These are phyloP conservation scores for Eucalyptus marginata DNA, from an alignment of 345 rosid genomes.

Conservation along the genomic window DNA sequence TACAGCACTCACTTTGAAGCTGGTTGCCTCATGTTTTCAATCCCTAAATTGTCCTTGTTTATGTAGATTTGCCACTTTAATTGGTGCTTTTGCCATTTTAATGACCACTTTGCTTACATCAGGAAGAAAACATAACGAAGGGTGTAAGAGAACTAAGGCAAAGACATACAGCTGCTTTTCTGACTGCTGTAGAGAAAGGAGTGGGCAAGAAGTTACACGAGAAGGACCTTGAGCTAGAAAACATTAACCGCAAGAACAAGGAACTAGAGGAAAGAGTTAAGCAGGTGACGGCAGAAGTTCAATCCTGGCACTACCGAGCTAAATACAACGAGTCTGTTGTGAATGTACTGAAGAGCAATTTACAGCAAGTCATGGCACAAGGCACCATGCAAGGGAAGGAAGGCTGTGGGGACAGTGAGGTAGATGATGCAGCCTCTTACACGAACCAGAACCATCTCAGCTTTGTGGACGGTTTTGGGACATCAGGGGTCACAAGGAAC, in stretches of 20 bases:
- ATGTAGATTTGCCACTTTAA: not conserved
- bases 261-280: constrained; percentile 55
- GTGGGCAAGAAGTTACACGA: constrained; percentile 42
- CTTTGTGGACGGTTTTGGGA: constrained; percentile 9
- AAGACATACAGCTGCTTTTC: constrained; percentile 39
- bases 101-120: not conserved
- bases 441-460: constrained; percentile 11
- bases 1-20: not conserved
- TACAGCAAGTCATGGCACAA: constrained; percentile 52
- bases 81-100: not conserved
- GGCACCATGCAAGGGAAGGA: constrained; percentile 36
- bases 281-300: constrained; percentile 42
- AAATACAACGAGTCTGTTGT: constrained; percentile 60
- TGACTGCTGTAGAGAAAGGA: constrained; percentile 44
- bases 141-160: constrained; percentile 44
- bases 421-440: constrained; percentile 51
- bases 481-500: not conserved
- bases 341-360: constrained; percentile 44
- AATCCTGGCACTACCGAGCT: constrained; percentile 60
- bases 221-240: constrained; percentile 52
- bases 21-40: not conserved
- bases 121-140: constrained; percentile 55
- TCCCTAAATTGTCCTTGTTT: not conserved
- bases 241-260: constrained; percentile 42
- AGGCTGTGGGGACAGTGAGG: constrained; percentile 72